These are phyloP conservation scores for Lepiota venenata DNA, from an alignment of 768 basidiomycete species.

Conservation along the genomic window DNA sequence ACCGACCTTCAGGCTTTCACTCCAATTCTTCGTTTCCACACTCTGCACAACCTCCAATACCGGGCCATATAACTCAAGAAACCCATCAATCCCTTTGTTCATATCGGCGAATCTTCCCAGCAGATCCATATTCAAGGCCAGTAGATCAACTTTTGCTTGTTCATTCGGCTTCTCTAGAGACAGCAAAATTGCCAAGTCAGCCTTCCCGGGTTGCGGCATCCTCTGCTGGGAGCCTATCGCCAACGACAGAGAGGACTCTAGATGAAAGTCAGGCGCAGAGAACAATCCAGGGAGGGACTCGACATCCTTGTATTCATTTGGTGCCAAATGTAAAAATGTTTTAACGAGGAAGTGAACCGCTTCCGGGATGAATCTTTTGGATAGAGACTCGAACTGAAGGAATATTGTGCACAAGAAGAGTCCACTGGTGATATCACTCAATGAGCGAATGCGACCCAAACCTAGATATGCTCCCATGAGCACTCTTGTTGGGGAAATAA, in stretches of 20 bases:
- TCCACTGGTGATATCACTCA: conserved; percentile 78
- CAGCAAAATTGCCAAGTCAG: conserved; percentile 46
- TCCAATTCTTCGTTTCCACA: conserved; percentile 43
- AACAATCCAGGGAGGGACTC: conserved; percentile 63
- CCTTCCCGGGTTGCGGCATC: conserved; percentile 35
- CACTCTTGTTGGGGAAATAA: conserved; percentile 81
- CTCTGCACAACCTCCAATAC: conserved; percentile 53
- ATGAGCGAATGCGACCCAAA: conserved; percentile 72
- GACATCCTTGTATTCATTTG: conserved; percentile 46
- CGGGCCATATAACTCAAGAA: conserved; percentile 83
- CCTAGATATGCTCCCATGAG: conserved; percentile 92
- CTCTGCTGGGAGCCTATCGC: conserved; percentile 42
- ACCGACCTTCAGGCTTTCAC: conserved; percentile 54
- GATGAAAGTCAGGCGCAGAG: conserved; percentile 66
- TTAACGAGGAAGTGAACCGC: conserved; percentile 79
- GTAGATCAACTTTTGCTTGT: conserved; percentile 71
- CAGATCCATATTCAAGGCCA: conserved; percentile 61
- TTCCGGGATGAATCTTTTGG: conserved; percentile 88
- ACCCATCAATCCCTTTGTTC: conserved; percentile 77
- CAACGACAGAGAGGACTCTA: conserved; percentile 37
- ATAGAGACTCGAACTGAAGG: conserved; percentile 79
- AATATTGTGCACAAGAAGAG: conserved; percentile 87
- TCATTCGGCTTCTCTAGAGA: conserved; percentile 33
- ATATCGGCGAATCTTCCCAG: conserved; percentile 67
- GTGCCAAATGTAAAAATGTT: conserved; percentile 68